These are phyloP conservation scores for Hypoxylon sp. DNA, from an alignment of 2,329 filamentous ascomycete species.

Conservation along the genomic window DNA sequence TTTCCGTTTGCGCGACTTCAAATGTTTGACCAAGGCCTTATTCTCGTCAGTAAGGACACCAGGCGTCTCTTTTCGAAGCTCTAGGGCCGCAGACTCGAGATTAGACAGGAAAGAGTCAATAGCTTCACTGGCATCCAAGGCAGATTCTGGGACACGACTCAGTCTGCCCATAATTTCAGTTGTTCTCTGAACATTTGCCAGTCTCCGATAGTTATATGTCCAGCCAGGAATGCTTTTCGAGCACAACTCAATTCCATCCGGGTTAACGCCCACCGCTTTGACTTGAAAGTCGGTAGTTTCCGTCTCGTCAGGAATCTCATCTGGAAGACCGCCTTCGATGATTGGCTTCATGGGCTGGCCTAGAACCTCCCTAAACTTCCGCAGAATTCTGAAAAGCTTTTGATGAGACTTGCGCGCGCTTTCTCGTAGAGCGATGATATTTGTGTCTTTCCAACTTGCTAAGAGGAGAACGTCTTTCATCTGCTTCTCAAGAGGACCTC, in stretches of 20 bases:
- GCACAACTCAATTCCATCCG: constrained; percentile 55
- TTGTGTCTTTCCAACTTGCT: constrained; percentile 98
- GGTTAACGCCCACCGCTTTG: constrained; percentile 55
- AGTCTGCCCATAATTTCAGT: constrained; percentile 81
- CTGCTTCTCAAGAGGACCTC: constrained; percentile 84
- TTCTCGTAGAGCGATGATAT: constrained; percentile 88
- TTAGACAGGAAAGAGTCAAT: constrained; percentile 79
- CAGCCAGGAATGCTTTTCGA: constrained; percentile 57
- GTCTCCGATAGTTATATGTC: constrained; percentile 70
- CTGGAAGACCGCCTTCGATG: constrained; percentile 71
- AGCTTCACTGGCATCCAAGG: constrained; percentile 70
- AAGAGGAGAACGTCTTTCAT: constrained; percentile 94
- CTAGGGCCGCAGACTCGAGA: constrained; percentile 76
- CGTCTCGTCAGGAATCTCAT: constrained; percentile 56
- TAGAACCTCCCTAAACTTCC: constrained; percentile 88
- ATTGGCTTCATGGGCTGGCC: constrained; percentile 81
- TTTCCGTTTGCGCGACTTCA: constrained; percentile 91
- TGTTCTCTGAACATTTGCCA: constrained; percentile 79
- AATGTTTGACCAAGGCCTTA: constrained; percentile 84
- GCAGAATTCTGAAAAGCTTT: constrained; percentile 91
- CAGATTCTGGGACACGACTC: constrained; percentile 65
- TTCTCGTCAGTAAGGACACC: constrained; percentile 87
- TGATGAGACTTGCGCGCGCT: constrained; percentile 92
- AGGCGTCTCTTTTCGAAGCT: constrained; percentile 88
- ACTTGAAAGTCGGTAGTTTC: constrained; percentile 24